phyloP scores from a whole-genome alignment of 257 asterid genomes.

The Nicotiana otophora region DNA sequence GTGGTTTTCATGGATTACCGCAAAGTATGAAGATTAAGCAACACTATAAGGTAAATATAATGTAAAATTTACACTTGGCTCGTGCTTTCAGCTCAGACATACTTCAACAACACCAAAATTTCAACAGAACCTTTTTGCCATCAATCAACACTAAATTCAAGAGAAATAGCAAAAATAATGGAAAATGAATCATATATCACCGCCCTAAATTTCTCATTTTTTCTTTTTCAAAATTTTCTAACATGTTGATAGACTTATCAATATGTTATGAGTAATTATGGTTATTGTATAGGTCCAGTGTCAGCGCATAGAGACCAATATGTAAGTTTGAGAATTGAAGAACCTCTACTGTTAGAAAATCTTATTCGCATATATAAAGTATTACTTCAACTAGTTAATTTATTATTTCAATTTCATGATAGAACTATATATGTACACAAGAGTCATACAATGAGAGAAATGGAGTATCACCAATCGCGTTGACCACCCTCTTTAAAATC shows the following conservation, averaged over 20 bases:
- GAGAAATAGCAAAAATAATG: not conserved
- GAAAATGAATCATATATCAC: not conserved
- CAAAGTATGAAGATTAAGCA: not conserved
- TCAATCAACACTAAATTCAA: not conserved
- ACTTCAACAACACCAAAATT: not conserved
- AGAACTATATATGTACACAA: too few relatives aligned
- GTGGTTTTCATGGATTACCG: not conserved
- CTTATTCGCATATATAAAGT: not conserved
- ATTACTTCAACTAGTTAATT: not conserved
- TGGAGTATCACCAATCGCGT: constrained; percentile 64
- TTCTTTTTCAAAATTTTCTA: not conserved
- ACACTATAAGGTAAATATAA: not conserved
- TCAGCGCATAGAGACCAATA: not conserved
- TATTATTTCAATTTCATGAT: too few relatives aligned
- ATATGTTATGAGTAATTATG: not conserved
- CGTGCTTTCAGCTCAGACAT: not conserved
- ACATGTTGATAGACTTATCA: not conserved
- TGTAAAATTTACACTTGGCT: not conserved
- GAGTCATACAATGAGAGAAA: not conserved
- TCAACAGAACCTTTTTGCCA: not conserved
- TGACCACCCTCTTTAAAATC: constrained; percentile 97
- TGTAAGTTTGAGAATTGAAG: not conserved
- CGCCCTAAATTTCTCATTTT: not conserved
- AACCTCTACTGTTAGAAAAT: not conserved
- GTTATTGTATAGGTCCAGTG: not conserved